Evolutionary conservation across 768 basidiomycete species (phyloP), one percentile per base, ranked within the genome.

Genomic region (Boletellus sp.): DNA sequence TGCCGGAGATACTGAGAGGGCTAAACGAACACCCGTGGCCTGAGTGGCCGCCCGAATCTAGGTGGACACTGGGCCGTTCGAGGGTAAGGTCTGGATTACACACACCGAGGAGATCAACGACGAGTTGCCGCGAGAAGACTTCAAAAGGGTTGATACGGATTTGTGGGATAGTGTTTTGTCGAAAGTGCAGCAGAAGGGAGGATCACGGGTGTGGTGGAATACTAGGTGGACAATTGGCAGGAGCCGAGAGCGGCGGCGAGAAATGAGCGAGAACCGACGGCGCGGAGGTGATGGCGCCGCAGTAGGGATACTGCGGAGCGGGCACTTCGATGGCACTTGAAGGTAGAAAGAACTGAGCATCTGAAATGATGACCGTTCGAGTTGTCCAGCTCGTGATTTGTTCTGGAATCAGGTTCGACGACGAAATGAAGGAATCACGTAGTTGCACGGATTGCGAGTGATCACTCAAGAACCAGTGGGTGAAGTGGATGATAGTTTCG

Each of bases 71-170:
- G 2, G 63, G 60, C 32, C 63, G 55, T 48, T 54, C 67, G 50
- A 52, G 34, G 38, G 54, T 60, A 20, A 55, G 46, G 17, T 60
- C 64, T 12, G 65, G 62, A 17, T 62, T n/a, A n/a, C 65, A 50
- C 60, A 62, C 48, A 62, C 37, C 33, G 65, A 47, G 47, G 58
- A 48, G 35, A 51, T 53, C 8, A 60, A 50, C 24, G 64, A 65
- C 10, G 64, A 65, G 34, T 64, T 57, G 38, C 62, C 63, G 48
- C 56, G 62, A 24, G 65, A 67, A 50, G 64, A 65, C 39, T 53
- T 65, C 12, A 65, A 32, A 31, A 64, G 56, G 38, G 65, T n/a
- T 65, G 28, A 65, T 65, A 44, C 55, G 67, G 49, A 65, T 64
- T 37, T 57, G 64, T 49, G 64, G 65, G 50, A 65, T 62, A 24